These are phyloP conservation scores for Sesbania bispinosa DNA, from an alignment of 306 rosid genomes.

Conservation along the genomic window DNA sequence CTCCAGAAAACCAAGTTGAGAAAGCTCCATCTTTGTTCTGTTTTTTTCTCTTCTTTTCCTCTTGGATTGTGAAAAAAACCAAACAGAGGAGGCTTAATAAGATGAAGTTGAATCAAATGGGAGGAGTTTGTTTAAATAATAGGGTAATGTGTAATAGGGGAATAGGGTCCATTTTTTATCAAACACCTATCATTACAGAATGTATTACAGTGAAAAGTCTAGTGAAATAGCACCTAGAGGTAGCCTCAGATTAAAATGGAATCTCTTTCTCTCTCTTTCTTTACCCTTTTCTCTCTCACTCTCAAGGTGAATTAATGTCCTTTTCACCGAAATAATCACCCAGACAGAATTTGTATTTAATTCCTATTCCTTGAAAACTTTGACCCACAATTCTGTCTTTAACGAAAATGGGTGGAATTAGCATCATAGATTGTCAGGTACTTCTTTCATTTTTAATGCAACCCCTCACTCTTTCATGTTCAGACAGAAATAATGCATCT, in stretches of 20 bases:
- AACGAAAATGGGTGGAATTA: slow-evolving; percentile 46
- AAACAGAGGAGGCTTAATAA: slow-evolving; percentile 24
- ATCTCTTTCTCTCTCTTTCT: slow-evolving; percentile 60
- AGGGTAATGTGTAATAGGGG: too few species aligned
- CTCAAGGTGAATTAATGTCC: slow-evolving; percentile 75
- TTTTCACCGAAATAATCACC: slow-evolving; percentile 67
- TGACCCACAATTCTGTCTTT: slow-evolving; percentile 88
- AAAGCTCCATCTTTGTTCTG: slow-evolving; percentile 67
- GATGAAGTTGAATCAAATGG: slow-evolving; percentile 38
- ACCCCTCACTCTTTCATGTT: slow-evolving; percentile 25
- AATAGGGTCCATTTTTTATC: slow-evolving; percentile 18
- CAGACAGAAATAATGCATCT: slow-evolving; percentile 27
- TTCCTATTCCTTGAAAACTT: slow-evolving; percentile 55
- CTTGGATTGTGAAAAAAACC: not conserved
- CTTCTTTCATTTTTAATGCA: slow-evolving; percentile 34
- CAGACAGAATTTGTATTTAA: slow-evolving; percentile 52
- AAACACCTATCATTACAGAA: slow-evolving; percentile 31
- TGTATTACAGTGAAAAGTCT: slow-evolving; percentile 43
- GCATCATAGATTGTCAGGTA: slow-evolving; percentile 41
- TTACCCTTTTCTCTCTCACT: too few species aligned
- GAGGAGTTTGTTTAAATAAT: slow-evolving; percentile 25
- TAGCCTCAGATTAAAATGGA: slow-evolving; percentile 61
- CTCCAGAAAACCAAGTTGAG: slow-evolving; percentile 81
- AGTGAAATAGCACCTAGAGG: slow-evolving; percentile 41
- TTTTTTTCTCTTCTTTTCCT: slow-evolving; percentile 11